Evolutionary conservation across 2,329 filamentous ascomycete genomes (phyloP), one percentile per base, ranked within the genome.

Genomic region (Neodidymelliopsis sp.): DNA sequence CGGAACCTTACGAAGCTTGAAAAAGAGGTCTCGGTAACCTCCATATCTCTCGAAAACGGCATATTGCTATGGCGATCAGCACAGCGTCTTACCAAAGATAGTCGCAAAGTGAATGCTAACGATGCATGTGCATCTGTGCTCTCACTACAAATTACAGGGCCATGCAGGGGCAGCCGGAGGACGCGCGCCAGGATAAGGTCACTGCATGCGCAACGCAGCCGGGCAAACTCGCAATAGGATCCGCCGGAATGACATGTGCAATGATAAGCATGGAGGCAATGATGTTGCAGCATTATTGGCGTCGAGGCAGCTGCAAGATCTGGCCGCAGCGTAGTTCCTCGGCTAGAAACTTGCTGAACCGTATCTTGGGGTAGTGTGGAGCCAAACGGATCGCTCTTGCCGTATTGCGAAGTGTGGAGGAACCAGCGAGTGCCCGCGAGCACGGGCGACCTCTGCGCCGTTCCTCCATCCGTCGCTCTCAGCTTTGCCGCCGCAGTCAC

Each of bases 351-450:
- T 28, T 44, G 28, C n/a, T 35, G 40, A 40, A 44, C 47, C 47
- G 40, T 40, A 41, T 41, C 31, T 50, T 50, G 47, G 47, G 47
- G 47, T 45, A 35, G 40, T 38, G 56, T 57, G 56, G 54, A 51
- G 54, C 43, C 57, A 45, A n/a, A 54, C 57, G 60, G 60, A 55
- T 65, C 58, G 52, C 39, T 54, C 48, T 57, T 65, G 56, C 58
- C 59, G 56, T 54, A 55, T 58, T 52, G 56, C 48, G 48, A 49
- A 58, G 56, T 63, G 60, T 52, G 60, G 59, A 60, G 54, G 56
- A 56, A 54, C 52, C 53, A 53, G 49, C 57, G 46, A 54, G 47
- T 57, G 54, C 56, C 43, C 52, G 42, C 47, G 57, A 46, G 61
- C 59, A 60, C 61, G 60, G 56, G 43, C 59, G 48, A 46, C 49